Evolutionary conservation across 192 early-diverging fungal genomes (phyloP).

Genomic region (Rhizophagus sp.): DNA sequence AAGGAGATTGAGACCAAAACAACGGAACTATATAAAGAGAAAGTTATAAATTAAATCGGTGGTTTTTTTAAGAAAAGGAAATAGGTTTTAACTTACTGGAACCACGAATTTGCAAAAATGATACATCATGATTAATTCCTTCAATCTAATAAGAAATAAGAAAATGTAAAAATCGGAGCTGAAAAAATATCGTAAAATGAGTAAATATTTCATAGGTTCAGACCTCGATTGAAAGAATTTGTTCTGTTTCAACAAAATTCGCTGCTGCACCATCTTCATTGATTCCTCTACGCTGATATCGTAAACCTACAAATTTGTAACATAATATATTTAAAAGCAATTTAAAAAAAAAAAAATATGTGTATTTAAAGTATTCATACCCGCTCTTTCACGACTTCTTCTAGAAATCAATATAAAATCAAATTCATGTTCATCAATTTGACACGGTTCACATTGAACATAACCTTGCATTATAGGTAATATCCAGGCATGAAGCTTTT

Average conservation of each 20-base stretch:
- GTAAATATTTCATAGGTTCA: not conserved
- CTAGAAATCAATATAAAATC: conserved; percentile 70
- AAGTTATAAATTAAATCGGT: not conserved
- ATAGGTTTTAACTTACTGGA: conserved; percentile 55
- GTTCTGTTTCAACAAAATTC: conserved; percentile 98
- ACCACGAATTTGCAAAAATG: conserved; percentile 91
- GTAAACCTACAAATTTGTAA: conserved; percentile 55
- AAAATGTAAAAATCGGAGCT: not conserved
- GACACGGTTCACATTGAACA: conserved; percentile 63
- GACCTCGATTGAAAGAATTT: conserved; percentile 71
- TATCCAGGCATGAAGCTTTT: conserved; percentile 53
- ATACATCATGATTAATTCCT: conserved; percentile 52
- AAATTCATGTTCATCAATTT: conserved; percentile 59
- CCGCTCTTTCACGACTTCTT: conserved; percentile 59
- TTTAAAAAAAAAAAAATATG: not conserved
- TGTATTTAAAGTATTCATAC: conserved; percentile 27
- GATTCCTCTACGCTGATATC: conserved; percentile 89
- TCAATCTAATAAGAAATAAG: not conserved
- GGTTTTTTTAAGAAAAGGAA: not conserved
- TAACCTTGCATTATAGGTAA: conserved; percentile 71
- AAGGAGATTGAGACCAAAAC: conserved; percentile 74
- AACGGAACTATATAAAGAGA: conserved; percentile 51
- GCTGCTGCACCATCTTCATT: conserved; percentile 85
- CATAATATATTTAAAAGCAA: not conserved
- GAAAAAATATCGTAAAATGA: not conserved